phyloP scores from a whole-genome alignment of 2,329 filamentous ascomycete genomes.

The Aureobasidium sp. region DNA sequence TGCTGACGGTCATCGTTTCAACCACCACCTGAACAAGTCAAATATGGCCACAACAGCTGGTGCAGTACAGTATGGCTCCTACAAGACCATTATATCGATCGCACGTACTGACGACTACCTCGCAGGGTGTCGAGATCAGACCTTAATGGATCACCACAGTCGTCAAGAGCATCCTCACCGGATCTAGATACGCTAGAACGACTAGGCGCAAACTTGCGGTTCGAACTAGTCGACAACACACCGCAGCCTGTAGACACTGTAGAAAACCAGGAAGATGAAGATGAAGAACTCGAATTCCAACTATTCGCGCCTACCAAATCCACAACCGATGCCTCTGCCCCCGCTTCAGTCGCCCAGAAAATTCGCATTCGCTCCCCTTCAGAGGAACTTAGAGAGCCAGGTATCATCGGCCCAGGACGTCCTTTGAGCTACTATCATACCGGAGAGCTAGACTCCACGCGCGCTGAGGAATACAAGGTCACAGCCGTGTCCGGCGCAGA shows the following conservation, averaged over 20 bases:
- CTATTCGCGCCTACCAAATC: conserved; percentile 19
- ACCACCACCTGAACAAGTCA: neutral
- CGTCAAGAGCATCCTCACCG: conserved; percentile 4
- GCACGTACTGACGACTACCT: neutral
- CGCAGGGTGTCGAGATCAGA: conserved; percentile 9
- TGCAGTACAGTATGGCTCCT: neutral
- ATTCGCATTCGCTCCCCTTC: conserved; percentile 20
- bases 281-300: conserved; percentile 21
- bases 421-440: conserved; percentile 17
- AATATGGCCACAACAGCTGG: neutral
- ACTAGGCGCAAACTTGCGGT: conserved; percentile 5
- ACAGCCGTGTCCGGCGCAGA: conserved; percentile 18
- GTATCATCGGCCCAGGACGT: conserved; percentile 14
- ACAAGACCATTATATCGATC: too few species aligned
- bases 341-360: conserved; percentile 12
- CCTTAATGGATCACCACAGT: conserved; percentile 10
- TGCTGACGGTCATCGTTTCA: neutral
- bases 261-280: conserved; percentile 12
- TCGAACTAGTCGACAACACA: conserved; percentile 1
- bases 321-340: neutral
- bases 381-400: conserved; percentile 13
- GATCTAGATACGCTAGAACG: conserved; percentile 1
- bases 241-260: neutral
- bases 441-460: neutral
- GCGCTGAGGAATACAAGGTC: conserved; percentile 7